These are phyloP conservation scores for Kluyveromyces marxianus DNA, from an alignment of 1,139 yeast genomes.

Conservation along the genomic window DNA sequence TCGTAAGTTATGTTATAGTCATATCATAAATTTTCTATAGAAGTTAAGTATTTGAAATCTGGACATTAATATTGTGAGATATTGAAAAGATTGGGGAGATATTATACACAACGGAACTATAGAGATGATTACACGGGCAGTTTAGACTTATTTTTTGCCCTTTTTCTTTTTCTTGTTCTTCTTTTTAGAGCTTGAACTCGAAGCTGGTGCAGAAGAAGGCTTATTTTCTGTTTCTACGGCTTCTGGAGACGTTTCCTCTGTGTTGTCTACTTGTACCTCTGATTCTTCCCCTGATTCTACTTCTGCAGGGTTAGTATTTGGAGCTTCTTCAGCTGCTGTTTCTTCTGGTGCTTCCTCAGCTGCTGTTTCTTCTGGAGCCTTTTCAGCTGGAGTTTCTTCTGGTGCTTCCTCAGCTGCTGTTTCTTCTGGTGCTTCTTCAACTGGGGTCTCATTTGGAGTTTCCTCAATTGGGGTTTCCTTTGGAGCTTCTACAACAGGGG, in stretches of 20 bases:
- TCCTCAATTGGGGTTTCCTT: background rate
- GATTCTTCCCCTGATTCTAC: slow-evolving; percentile 4
- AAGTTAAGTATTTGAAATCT: background rate
- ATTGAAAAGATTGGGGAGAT: background rate
- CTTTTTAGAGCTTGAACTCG: slow-evolving; percentile 8
- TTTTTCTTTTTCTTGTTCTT: slow-evolving; percentile 16
- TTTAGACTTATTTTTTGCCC: slow-evolving; percentile 9
- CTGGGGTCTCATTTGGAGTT: slow-evolving; percentile 1
- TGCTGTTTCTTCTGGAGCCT: slow-evolving; percentile 5
- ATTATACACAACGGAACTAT: background rate
- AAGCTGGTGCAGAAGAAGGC: background rate
- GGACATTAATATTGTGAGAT: background rate
- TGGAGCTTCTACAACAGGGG: background rate
- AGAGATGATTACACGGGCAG: no score
- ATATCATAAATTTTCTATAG: background rate
- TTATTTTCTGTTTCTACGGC: background rate
- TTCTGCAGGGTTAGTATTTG: slow-evolving; percentile 12
- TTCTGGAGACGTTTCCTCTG: slow-evolving; percentile 5
- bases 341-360: slow-evolving; percentile 5
- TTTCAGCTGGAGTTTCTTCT: background rate
- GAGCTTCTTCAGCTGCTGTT: slow-evolving; percentile 6
- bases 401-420: slow-evolving; percentile 4
- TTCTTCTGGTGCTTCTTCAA: background rate
- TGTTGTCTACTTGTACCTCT: background rate
- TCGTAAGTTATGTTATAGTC: background rate